Base-by-base conservation (phyloP, 2,329 filamentous ascomycete species). In the Leptodontidium sp. region DNA sequence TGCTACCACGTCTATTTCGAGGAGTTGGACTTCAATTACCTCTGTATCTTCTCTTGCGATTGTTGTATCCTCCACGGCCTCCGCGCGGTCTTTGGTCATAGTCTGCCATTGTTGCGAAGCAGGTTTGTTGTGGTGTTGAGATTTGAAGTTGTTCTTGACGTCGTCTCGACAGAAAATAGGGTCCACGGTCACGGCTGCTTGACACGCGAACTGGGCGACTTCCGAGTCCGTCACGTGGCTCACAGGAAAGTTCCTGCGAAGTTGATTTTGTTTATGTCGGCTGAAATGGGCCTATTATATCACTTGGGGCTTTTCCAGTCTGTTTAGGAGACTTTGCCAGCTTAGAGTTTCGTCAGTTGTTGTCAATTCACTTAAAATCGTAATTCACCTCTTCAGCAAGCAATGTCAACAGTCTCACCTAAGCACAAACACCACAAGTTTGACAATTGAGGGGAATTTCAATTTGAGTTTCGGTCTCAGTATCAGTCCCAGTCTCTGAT, bases 41-140 rank as follows among this genome's bases (percentile, higher is more conserved):
- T 92, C 92, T 87, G 78, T 90, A 91, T 78, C 93, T 88, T 76
- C 91, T 87, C 82, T 97, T 97, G 79, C 91, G 89, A 75, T 88
- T 88, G 79, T 86, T 81, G 70, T 87, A 83, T 68, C 86, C 83
- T 68, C 76, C 75, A 24, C 75, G 71, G n/a, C 76, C 75, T 67
- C 76, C 75, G 35, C 77, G 73, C 24, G 74, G 74, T 72, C 78
- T 73, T 50, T 75, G 80, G 71, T 87, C 84, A 75, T 84, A 83
- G 70, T 88, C 86, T 65, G 84, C 83, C 86, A 88, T 86, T 71
- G 61, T 59, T 66, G 63, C 40, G 40, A 55, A 38, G 61, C 47
- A 38, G 45, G 3, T 49, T 24, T 45, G 62, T 71, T 43, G 24
- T 61, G 50, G 38, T 8, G 21, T 40, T 47, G 43, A 38, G n/a